A percentile compares a stretch with the other conserved stretches of the same genome.
These are phyloP conservation scores for Aspergillus mulundensis DNA, from an alignment of 495 filamentous ascomycete genomes.

Conservation along the genomic window DNA sequence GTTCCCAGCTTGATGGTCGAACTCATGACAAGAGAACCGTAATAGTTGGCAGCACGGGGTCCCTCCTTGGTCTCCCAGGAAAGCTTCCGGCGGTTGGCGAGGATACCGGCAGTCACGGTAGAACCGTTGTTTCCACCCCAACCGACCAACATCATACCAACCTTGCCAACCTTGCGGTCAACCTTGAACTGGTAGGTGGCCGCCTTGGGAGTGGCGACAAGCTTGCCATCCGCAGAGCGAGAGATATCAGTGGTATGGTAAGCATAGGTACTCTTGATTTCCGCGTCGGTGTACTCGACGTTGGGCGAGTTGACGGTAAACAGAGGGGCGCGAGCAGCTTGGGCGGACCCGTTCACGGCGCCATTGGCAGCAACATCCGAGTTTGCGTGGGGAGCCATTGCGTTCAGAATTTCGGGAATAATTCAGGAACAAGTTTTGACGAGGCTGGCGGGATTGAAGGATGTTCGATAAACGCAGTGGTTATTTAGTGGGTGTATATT, in stretches of 20 bases:
- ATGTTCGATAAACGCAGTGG: constrained; percentile 17
- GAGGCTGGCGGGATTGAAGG: constrained; percentile 11
- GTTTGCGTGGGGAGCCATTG: constrained; percentile 95
- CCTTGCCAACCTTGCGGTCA: constrained; percentile 87
- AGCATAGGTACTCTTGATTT: constrained; percentile 92
- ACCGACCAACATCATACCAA: constrained; percentile 95
- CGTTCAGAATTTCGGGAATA: constrained; percentile 25
- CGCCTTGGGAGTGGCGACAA: constrained; percentile 81
- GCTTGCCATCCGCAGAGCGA: constrained; percentile 67
- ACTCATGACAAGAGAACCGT: constrained; percentile 93
- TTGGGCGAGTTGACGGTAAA: constrained; percentile 91
- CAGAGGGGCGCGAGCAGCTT: constrained; percentile 49
- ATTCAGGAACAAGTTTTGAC: constrained; percentile 24
- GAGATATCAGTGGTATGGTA: constrained; percentile 89
- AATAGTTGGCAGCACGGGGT: constrained; percentile 84
- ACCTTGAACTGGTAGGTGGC: constrained; percentile 96
- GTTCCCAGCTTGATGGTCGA: constrained; percentile 96
- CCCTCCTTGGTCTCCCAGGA: constrained; percentile 94
- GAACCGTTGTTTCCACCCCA: constrained; percentile 98
- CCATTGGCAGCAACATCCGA: constrained; percentile 54
- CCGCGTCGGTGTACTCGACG: constrained; percentile 80
- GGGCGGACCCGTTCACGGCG: constrained; percentile 67
- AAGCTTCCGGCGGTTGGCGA: constrained; percentile 85
- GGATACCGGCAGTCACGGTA: constrained; percentile 94
- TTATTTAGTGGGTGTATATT: constrained; percentile 55